These are phyloP conservation scores for Fallopia convolvulus DNA, from an alignment of 148 eudicot genomes.

Conservation along the genomic window DNA sequence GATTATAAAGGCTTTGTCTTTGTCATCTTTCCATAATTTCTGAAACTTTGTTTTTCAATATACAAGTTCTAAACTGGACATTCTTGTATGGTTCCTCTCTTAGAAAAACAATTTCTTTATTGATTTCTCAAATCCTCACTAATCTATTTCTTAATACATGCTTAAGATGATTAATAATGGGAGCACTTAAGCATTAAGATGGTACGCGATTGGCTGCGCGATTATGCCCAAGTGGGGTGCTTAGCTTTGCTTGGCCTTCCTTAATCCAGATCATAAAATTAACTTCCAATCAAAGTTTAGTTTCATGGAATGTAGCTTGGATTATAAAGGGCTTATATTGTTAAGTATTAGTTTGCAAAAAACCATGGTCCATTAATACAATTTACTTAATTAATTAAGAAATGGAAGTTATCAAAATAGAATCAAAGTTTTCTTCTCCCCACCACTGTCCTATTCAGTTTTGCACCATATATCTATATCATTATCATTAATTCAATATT, in stretches of 20 bases:
- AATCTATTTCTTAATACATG: background rate
- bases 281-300: background rate
- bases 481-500: conserved; percentile 2
- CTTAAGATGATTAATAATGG: background rate
- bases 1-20: too few relatives aligned
- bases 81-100: background rate
- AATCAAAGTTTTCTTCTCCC: conserved; percentile 4
- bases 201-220: background rate
- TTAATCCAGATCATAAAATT: background rate
- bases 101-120: background rate
- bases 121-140: background rate
- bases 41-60: background rate
- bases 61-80: background rate
- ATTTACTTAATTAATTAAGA: background rate
- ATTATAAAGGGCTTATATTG: background rate
- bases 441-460: background rate
- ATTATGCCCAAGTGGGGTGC: background rate
- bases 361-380: background rate
- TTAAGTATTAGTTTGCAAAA: background rate
- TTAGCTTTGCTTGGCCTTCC: background rate
- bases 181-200: conserved; percentile 3
- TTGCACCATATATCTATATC: conserved; percentile 5
- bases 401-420: background rate
- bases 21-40: background rate
- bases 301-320: background rate